These are phyloP conservation scores for Tirmania nivea DNA, from an alignment of 495 filamentous ascomycete species.

Conservation along the genomic window DNA sequence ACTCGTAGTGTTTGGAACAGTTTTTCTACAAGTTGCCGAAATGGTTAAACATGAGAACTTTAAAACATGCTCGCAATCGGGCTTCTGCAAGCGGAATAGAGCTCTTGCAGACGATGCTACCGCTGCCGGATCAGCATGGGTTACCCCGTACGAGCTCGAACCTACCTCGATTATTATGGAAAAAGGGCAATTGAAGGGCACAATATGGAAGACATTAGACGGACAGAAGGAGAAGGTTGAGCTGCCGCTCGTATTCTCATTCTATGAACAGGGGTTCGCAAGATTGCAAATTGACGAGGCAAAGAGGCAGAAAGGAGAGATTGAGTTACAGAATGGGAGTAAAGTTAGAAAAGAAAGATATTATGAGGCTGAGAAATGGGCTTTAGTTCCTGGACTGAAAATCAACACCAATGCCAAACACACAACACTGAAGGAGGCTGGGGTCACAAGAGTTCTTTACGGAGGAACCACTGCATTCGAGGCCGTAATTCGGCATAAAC, in stretches of 20 bases:
- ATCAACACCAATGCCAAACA: slow-evolving; percentile 31
- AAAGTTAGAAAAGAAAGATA: slow-evolving; percentile 77
- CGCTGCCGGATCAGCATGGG: slow-evolving; percentile 42
- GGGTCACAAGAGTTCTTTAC: slow-evolving; percentile 22
- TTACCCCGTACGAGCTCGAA: slow-evolving; percentile 59
- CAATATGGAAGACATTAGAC: slow-evolving; percentile 50
- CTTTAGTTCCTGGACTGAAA: slow-evolving; percentile 57
- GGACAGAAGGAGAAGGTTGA: slow-evolving; percentile 39
- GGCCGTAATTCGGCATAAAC: slow-evolving; percentile 58
- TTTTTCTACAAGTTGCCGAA: slow-evolving; percentile 25
- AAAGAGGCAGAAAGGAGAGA: slow-evolving; percentile 66
- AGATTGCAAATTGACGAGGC: slow-evolving; percentile 80
- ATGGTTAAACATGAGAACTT: slow-evolving; percentile 87
- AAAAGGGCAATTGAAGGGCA: slow-evolving; percentile 57
- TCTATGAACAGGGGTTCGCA: slow-evolving; percentile 69
- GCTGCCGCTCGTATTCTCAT: slow-evolving; percentile 66
- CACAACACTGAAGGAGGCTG: slow-evolving; percentile 35
- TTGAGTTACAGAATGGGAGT: slow-evolving; percentile 67
- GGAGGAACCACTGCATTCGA: slow-evolving; percentile 24
- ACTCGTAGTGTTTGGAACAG: too few species aligned
- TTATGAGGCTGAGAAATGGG: slow-evolving; percentile 73
- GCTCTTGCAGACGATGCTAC: slow-evolving; percentile 60
- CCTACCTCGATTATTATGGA: slow-evolving; percentile 49
- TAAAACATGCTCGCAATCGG: slow-evolving; percentile 84
- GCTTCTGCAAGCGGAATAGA: slow-evolving; percentile 90